A percentile compares a stretch with the other conserved stretches of the same genome.
These are phyloP conservation scores for Neurospora sp. DNA, from an alignment of 495 filamentous ascomycete genomes.

Conservation along the genomic window DNA sequence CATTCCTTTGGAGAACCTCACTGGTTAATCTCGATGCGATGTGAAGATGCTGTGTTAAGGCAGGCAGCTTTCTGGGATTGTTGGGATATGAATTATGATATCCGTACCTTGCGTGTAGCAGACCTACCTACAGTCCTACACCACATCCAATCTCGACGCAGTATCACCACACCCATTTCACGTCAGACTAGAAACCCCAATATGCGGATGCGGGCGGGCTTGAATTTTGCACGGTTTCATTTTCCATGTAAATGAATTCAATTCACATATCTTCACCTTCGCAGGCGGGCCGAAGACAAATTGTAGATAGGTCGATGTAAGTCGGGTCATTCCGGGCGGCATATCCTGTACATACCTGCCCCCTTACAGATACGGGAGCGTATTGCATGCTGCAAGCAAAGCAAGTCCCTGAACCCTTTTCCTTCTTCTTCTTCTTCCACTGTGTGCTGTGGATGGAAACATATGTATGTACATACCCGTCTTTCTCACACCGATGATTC, in stretches of 20 bases:
- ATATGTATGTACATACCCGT: not conserved
- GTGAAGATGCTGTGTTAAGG: not conserved
- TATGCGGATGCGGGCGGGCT: not conserved
- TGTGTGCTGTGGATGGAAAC: not conserved
- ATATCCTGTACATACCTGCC: not conserved
- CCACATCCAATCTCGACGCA: not conserved
- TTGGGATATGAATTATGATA: not conserved
- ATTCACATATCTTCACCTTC: not conserved
- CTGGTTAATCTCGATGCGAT: not conserved
- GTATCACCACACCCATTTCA: not conserved
- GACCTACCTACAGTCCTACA: not conserved
- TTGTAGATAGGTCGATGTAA: not conserved
- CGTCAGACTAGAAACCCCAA: not conserved
- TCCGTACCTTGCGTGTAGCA: not conserved
- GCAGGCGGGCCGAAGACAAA: not conserved
- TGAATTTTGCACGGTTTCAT: not conserved
- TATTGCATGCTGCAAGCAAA: not conserved
- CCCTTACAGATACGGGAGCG: not conserved
- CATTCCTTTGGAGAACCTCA: not conserved
- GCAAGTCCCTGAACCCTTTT: not conserved
- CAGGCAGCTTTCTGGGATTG: not conserved
- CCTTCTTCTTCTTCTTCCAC: not conserved
- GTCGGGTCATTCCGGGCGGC: not conserved
- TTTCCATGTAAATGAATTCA: not conserved
- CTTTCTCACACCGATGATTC: not conserved